Evolutionary conservation across 2,329 filamentous ascomycete species (phyloP).

Genomic region (Knufia fluminis): DNA sequence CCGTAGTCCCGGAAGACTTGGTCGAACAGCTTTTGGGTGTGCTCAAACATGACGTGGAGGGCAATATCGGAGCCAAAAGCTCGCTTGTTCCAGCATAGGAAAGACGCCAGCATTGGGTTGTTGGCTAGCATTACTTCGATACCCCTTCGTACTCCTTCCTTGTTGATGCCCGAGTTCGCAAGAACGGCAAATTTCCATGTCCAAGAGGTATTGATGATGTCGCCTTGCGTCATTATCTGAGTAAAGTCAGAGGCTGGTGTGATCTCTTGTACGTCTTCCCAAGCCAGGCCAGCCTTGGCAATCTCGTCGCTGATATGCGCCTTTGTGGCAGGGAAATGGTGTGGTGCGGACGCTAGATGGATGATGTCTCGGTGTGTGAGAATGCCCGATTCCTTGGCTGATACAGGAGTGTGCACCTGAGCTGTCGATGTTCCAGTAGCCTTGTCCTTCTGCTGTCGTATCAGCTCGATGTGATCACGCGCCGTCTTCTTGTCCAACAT

Average conservation of each 20-base stretch:
- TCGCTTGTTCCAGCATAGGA: not conserved
- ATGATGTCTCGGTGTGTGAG: not conserved
- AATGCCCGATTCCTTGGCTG: not conserved
- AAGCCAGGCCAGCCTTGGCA: constrained; percentile 1
- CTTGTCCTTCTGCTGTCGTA: not conserved
- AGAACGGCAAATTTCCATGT: constrained; percentile 1
- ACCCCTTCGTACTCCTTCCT: not conserved
- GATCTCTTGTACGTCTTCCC: constrained; percentile 3
- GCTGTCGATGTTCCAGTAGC: too few relatives aligned
- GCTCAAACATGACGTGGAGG: not conserved
- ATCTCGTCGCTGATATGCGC: constrained; percentile 1
- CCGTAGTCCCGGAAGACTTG: constrained; percentile 1
- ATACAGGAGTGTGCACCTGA: not conserved
- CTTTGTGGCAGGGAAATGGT: not conserved
- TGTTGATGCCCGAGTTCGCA: not conserved
- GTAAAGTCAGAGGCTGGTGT: constrained; percentile 4
- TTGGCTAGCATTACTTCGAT: not conserved
- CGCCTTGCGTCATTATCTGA: constrained; percentile 1
- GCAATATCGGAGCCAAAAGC: constrained; percentile 4
- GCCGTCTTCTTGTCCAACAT: constrained; percentile 3
- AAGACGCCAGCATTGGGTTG: constrained; percentile 2
- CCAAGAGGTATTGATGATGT: constrained; percentile 7
- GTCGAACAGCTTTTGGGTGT: constrained; percentile 1
- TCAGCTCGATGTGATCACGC: not conserved
- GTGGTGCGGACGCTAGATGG: not conserved